Percentiles rank a stretch among this genome's conserved stretches.
phyloP scores from a whole-genome alignment of 2,329 filamentous ascomycete genomes.

The Nigrospora oryzae region DNA sequence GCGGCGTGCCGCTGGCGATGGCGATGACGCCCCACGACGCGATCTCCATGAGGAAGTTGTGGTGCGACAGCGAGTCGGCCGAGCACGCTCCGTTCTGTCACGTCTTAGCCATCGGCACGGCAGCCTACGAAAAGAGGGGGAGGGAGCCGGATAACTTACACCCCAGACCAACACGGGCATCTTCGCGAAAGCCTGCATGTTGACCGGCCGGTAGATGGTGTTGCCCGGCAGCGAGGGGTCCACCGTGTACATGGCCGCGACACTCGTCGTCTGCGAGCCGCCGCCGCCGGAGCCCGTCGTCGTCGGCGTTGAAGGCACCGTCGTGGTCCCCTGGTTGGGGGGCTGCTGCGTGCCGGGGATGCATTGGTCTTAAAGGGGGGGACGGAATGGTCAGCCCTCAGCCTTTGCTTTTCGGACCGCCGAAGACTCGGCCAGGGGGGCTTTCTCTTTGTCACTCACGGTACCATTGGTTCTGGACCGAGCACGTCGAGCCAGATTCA shows the following conservation, averaged over 20 bases:
- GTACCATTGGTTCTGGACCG: not conserved
- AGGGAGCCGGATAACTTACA: too few species aligned
- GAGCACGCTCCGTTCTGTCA: not conserved
- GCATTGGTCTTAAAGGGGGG: not conserved
- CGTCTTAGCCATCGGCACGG: too few species aligned
- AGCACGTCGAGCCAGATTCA: not conserved
- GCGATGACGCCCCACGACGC: not conserved
- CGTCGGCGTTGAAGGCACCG: not conserved
- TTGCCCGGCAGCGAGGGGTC: not conserved
- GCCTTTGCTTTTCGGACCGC: not conserved
- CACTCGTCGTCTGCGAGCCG: not conserved
- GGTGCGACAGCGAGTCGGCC: not conserved
- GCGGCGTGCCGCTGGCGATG: not conserved
- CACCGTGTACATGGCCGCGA: not conserved
- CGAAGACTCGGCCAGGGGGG: not conserved
- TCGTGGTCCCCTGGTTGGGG: not conserved
- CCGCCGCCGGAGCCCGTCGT: not conserved
- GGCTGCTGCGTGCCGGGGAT: not conserved
- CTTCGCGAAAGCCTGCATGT: not conserved
- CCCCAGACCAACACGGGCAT: not conserved
- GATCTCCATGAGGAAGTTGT: constrained; percentile 1
- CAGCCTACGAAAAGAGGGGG: too few species aligned
- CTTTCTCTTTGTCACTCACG: not conserved
- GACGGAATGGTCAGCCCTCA: not conserved
- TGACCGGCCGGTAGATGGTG: constrained; percentile 1